phyloP scores from a whole-genome alignment of 116 monocot genomes.

The Posidonia oceanica region DNA sequence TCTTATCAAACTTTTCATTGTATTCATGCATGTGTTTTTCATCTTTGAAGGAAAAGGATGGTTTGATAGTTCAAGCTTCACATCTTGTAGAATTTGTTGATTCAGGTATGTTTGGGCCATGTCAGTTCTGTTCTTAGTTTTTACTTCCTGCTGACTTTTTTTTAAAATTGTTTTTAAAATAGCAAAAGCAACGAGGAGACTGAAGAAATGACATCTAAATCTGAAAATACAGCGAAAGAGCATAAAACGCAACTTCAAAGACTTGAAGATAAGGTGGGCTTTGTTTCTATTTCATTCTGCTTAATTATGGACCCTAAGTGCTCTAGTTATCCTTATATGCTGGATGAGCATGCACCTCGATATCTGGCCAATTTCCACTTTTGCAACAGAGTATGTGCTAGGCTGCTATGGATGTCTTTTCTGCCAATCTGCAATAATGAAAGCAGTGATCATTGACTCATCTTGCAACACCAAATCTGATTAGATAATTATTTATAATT shows the following conservation, averaged over 20 bases:
- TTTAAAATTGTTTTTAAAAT: neutral
- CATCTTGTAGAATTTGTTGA: neutral
- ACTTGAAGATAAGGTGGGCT: constrained; percentile 77
- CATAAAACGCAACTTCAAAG: constrained; percentile 53
- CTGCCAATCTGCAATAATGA: neutral
- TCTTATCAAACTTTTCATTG: too few relatives aligned
- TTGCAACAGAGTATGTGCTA: neutral
- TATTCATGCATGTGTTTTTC: too few relatives aligned
- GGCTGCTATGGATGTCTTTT: neutral
- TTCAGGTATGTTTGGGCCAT: neutral
- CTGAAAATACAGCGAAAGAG: constrained; percentile 27
- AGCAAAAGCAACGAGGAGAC: neutral
- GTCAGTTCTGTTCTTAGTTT: too few relatives aligned
- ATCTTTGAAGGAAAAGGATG: neutral
- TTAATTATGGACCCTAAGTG: neutral
- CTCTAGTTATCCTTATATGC: neutral
- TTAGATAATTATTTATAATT: neutral
- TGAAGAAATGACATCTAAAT: neutral
- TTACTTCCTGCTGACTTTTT: neutral
- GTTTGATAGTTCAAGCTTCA: neutral
- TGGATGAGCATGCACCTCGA: neutral
- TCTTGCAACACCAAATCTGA: neutral
- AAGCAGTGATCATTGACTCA: neutral
- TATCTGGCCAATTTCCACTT: neutral
- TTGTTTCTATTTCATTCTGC: neutral